A percentile compares a stretch with the other conserved stretches of the same genome.
Evolutionary conservation across 2,329 filamentous ascomycete species (phyloP).

Genomic region (Fusarium globosum): DNA sequence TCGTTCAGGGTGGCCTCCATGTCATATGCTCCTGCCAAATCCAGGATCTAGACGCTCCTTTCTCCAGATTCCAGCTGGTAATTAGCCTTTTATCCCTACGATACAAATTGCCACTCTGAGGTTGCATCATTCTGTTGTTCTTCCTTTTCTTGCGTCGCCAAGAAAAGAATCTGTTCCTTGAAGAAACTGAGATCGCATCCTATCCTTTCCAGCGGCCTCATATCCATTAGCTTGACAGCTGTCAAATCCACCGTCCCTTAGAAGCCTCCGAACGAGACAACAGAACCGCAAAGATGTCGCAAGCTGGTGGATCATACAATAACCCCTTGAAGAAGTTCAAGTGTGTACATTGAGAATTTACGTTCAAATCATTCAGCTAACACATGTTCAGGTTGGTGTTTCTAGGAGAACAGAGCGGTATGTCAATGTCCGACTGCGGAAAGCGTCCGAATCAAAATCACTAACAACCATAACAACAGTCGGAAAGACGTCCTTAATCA

Average conservation of each 20-base stretch:
- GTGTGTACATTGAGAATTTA: slow-evolving; percentile 60
- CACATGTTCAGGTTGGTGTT: slow-evolving; percentile 81
- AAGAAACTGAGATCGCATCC: slow-evolving; percentile 13
- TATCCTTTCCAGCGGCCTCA: slow-evolving; percentile 12
- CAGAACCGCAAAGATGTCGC: slow-evolving; percentile 74
- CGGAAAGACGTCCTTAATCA: slow-evolving; percentile 98
- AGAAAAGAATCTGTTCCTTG: slow-evolving; percentile 2
- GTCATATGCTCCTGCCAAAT: slow-evolving; percentile 46
- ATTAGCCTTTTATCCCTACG: slow-evolving; percentile 31
- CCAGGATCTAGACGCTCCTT: slow-evolving; percentile 44
- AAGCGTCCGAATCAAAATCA: slow-evolving; percentile 25
- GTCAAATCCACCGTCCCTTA: slow-evolving; percentile 36
- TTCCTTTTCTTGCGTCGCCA: not conserved
- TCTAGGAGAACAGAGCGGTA: slow-evolving; percentile 98
- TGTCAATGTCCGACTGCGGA: slow-evolving; percentile 48
- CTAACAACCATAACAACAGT: slow-evolving; percentile 66
- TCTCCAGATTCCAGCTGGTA: slow-evolving; percentile 36
- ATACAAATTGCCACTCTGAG: slow-evolving; percentile 34
- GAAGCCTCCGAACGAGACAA: slow-evolving; percentile 28
- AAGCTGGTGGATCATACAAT: slow-evolving; percentile 88
- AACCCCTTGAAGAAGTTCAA: slow-evolving; percentile 99
- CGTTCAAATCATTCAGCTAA: slow-evolving; percentile 38
- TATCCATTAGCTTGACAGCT: slow-evolving; percentile 40
- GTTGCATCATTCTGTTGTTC: slow-evolving; percentile 17
- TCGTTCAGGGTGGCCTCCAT: slow-evolving; percentile 38